These are phyloP conservation scores for Phylloboletellus chloephorus DNA, from an alignment of 1,284 basidiomycete genomes.

Conservation along the genomic window DNA sequence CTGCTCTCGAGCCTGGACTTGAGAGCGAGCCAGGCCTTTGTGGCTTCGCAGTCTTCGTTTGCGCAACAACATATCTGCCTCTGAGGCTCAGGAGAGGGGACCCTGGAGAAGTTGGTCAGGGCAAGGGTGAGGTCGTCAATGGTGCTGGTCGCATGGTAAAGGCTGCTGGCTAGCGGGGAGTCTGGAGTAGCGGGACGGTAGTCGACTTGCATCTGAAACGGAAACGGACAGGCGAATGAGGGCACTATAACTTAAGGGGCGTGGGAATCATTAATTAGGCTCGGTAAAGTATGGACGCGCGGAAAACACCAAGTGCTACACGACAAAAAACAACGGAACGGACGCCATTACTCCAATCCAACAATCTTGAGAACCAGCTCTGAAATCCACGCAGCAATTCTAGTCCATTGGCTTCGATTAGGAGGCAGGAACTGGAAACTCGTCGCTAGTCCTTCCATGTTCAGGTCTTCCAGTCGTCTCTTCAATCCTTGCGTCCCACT, in stretches of 20 bases:
- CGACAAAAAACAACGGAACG: slow-evolving; percentile 1
- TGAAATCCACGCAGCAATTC: slow-evolving; percentile 71
- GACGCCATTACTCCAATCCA: slow-evolving; percentile 31
- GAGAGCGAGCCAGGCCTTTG: slow-evolving; percentile 57
- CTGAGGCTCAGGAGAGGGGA: slow-evolving; percentile 60
- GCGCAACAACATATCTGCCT: slow-evolving; percentile 54
- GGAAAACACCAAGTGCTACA: slow-evolving; percentile 6
- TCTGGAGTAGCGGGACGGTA: slow-evolving; percentile 43
- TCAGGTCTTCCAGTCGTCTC: slow-evolving; percentile 52
- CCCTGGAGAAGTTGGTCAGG: slow-evolving; percentile 62
- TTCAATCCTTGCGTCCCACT: slow-evolving; percentile 24
- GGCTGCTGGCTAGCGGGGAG: slow-evolving; percentile 51
- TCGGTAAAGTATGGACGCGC: slow-evolving; percentile 18
- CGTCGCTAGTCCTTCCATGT: slow-evolving; percentile 66
- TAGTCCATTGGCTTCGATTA: slow-evolving; percentile 52
- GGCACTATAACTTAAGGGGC: not conserved
- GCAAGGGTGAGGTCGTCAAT: slow-evolving; percentile 75
- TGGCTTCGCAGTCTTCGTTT: slow-evolving; percentile 57
- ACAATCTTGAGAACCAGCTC: slow-evolving; percentile 56
- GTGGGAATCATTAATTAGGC: slow-evolving; percentile 27
- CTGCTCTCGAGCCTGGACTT: slow-evolving; percentile 70
- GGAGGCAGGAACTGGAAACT: slow-evolving; percentile 63
- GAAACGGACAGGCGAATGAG: too few species aligned
- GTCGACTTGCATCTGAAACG: slow-evolving; percentile 21
- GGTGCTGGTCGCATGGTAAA: slow-evolving; percentile 57